A percentile compares a stretch with the other conserved stretches of the same genome.
phyloP scores from a whole-genome alignment of 1,139 yeast species.

The Scheffersomyces lignicola region DNA sequence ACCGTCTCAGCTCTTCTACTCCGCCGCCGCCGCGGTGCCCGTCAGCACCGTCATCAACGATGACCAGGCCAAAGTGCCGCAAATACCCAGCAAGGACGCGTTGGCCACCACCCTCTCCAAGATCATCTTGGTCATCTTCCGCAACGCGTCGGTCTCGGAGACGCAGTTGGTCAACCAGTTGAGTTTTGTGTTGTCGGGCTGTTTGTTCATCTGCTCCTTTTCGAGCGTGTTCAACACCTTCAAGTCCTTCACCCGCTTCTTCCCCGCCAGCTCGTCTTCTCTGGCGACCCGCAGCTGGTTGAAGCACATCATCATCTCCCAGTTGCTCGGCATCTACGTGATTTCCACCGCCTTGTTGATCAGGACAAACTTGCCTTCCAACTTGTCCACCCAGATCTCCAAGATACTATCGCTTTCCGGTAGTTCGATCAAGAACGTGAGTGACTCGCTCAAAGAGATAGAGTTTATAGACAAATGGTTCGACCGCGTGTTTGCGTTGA shows the following conservation, averaged over 20 bases:
- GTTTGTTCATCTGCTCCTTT: constrained; percentile 65
- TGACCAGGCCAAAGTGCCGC: constrained; percentile 10
- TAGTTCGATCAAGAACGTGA: constrained; percentile 22
- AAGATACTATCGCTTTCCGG: constrained; percentile 43
- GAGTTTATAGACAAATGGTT: constrained; percentile 76
- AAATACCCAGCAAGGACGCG: constrained; percentile 46
- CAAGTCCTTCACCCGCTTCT: constrained; percentile 33
- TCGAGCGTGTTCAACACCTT: constrained; percentile 61
- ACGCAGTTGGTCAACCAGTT: constrained; percentile 63
- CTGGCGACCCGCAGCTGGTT: constrained; percentile 32
- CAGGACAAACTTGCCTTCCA: constrained; percentile 69
- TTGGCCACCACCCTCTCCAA: constrained; percentile 67
- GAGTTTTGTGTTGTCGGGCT: constrained; percentile 63
- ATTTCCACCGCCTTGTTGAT: constrained; percentile 78
- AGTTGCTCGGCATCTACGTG: constrained; percentile 75
- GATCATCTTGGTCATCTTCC: constrained; percentile 30
- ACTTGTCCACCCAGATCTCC: constrained; percentile 54
- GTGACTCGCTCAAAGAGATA: constrained; percentile 39
- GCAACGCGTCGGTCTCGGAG: constrained; percentile 34
- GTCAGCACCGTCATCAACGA: constrained; percentile 9
- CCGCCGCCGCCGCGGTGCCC: neutral
- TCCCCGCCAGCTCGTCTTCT: constrained; percentile 30
- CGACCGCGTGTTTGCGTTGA: constrained; percentile 66
- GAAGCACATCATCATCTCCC: constrained; percentile 57
- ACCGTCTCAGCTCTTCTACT: constrained; percentile 23